A percentile compares a stretch with the other conserved stretches of the same genome.
These are phyloP conservation scores for Penicillium polonicum DNA, from an alignment of 2,329 filamentous ascomycete genomes.

Conservation along the genomic window DNA sequence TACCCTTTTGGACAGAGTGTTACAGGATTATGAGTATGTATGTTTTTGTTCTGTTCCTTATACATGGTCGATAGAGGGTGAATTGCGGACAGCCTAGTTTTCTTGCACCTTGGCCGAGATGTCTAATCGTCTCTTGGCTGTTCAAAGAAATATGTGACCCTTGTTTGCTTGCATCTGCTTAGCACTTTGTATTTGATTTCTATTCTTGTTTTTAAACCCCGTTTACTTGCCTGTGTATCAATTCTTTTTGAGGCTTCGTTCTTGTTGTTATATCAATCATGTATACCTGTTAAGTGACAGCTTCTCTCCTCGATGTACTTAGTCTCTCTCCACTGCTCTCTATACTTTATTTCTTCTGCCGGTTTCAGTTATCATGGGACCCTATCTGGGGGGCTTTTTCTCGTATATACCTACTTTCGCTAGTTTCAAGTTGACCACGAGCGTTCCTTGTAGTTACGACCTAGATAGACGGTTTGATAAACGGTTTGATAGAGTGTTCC, in stretches of 20 bases:
- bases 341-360: not conserved
- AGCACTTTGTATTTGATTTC: constrained; percentile 1
- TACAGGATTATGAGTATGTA: constrained; percentile 26
- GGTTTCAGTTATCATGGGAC: not conserved
- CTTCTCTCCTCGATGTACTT: not conserved
- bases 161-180: constrained; percentile 1
- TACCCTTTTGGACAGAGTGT: constrained; percentile 13
- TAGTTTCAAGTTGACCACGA: no score
- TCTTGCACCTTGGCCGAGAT: constrained; percentile 4
- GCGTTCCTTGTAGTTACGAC: no score
- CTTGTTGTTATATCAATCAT: not conserved
- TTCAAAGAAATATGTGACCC: not conserved
- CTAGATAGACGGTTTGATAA: not conserved
- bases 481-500: not conserved
- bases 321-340: not conserved
- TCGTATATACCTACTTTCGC: not conserved
- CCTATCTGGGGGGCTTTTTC: no score
- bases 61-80: constrained; percentile 24
- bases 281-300: not conserved
- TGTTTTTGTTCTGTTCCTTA: constrained; percentile 13
- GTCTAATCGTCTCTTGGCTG: constrained; percentile 6
- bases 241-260: constrained; percentile 4
- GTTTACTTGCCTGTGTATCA: constrained; percentile 13
- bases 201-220: not conserved
- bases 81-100: constrained; percentile 11